A percentile compares a stretch with the other conserved stretches of the same genome.
Evolutionary conservation across 176 grass and related monocot species (phyloP).

Genomic region (Oryza glumipatula): DNA sequence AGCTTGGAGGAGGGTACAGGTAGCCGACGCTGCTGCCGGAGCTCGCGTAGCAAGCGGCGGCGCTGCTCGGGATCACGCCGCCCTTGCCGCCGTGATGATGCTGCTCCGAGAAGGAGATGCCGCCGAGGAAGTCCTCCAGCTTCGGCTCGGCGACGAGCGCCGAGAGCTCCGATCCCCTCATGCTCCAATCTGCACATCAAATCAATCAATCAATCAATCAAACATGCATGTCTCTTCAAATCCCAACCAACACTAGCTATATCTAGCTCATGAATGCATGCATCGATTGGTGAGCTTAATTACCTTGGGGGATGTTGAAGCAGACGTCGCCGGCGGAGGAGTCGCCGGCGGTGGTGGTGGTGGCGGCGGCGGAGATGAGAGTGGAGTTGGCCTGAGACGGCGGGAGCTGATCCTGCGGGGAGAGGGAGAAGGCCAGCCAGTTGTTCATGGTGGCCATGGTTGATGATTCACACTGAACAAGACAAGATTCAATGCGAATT

Average conservation of each 20-base stretch:
- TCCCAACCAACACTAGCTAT: background rate
- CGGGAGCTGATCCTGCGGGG: slow-evolving; percentile 71
- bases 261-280: background rate
- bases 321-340: slow-evolving; percentile 54
- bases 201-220: slow-evolving; percentile 7
- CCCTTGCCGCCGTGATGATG: slow-evolving; percentile 29
- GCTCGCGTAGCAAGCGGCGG: slow-evolving; percentile 39
- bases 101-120: slow-evolving; percentile 75
- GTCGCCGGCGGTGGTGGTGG: slow-evolving; percentile 7
- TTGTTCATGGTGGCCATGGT: slow-evolving; percentile 89
- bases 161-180: slow-evolving; percentile 95
- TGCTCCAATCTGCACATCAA: slow-evolving; percentile 70
- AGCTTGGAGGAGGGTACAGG: slow-evolving; percentile 47
- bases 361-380: slow-evolving; percentile 39
- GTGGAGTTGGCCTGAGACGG: slow-evolving; percentile 53
- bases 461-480: slow-evolving; percentile 28
- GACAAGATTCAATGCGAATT: slow-evolving; percentile 27
- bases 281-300: background rate
- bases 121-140: slow-evolving; percentile 95
- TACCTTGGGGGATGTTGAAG: slow-evolving; percentile 70
- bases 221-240: background rate
- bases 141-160: slow-evolving; percentile 81
- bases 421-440: slow-evolving; percentile 96
- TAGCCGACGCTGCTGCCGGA: slow-evolving; percentile 47
- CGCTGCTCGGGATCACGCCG: slow-evolving; percentile 45